These are phyloP conservation scores for Polytrichum formosum DNA, from an alignment of 225 moss, liverwort and hornwort genomes.

Conservation along the genomic window DNA sequence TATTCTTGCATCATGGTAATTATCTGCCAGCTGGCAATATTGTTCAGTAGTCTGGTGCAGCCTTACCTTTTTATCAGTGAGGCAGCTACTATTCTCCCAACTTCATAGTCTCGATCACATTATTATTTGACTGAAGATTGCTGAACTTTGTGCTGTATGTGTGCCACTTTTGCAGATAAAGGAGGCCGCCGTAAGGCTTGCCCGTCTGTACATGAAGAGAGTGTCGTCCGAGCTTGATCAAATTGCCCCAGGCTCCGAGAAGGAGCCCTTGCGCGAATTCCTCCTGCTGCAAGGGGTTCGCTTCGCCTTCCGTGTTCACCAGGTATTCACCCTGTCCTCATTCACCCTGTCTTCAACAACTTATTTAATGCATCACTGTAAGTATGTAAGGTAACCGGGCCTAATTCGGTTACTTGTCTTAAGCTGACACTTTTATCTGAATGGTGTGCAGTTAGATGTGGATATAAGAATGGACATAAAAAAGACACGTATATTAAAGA, in stretches of 20 bases:
- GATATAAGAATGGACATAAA: too few relatives aligned
- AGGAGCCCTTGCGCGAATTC: slow-evolving; percentile 60
- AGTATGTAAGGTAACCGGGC: background rate
- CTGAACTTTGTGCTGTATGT: background rate
- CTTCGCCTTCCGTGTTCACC: slow-evolving; percentile 70
- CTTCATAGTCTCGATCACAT: background rate
- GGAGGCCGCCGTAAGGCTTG: slow-evolving; percentile 47
- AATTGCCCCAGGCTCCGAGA: slow-evolving; percentile 35
- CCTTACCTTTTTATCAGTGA: too few relatives aligned
- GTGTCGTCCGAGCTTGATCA: slow-evolving; percentile 56
- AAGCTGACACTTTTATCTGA: background rate
- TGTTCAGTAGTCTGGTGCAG: too few relatives aligned
- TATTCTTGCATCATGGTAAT: too few relatives aligned
- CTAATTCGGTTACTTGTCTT: background rate
- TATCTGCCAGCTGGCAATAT: too few relatives aligned
- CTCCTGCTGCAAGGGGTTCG: slow-evolving; percentile 65
- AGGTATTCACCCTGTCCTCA: slow-evolving; percentile 24
- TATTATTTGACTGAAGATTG: background rate
- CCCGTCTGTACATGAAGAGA: slow-evolving; percentile 65
- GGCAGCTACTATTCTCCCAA: too few relatives aligned
- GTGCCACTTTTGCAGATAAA: slow-evolving; percentile 42
- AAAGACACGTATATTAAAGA: too few relatives aligned
- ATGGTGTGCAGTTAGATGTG: too few relatives aligned
- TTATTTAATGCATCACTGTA: background rate
- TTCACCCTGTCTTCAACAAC: background rate